Base-by-base conservation (phyloP, 2,329 filamentous ascomycete genomes). In the Xylogone sp. region DNA sequence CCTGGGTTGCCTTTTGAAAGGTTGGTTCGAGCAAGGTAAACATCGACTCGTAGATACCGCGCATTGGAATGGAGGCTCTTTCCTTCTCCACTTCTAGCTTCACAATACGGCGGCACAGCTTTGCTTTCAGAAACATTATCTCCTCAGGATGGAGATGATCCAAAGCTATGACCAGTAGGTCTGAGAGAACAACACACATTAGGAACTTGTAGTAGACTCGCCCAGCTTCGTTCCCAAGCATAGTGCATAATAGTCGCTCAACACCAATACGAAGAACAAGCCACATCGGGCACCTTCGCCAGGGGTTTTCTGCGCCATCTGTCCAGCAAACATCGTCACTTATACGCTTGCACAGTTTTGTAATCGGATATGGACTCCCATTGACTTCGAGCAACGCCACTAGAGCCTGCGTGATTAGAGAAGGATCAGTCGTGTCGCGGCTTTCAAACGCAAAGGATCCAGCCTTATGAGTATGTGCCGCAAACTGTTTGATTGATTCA, bases 221-320 rank as follows among this genome's bases (percentile, higher is more conserved):
- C 1, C 80, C 80, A 0, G 59, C 18, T 1, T 75, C 65, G 1
- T 60, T 56, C 0, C 74, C 73, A 1, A 76, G 55, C 0, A 62
- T 18, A 0, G 67, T 53, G 20, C 65, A 71, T 0, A 87, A 68
- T 7, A 75, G 70, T 0, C 83, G 73, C 45, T 82, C 75, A 1
- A 81, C 56, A 0, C 73, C 71, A 1, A 88, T 82, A 1, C 83
- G 77, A 2, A 87, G 61, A 0, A 82, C 68, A 0, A 89, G 74
- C 76, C 83, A 89, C 43, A 78, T 74, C 0, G 85, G 75, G 1
- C 74, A 76, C 27, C 86, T 69, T 12, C 85, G 72, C 84, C 85
- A 89, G 0, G 84, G 84, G 0, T 70, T 62, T 0, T 73, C 65
- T 0, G 73, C 69, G 1, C 74, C 61, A 1, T 67, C 61, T 60